Percentiles rank a stretch among this genome's conserved stretches.
These are phyloP conservation scores for Lasiosphaeria ovina DNA, from an alignment of 495 filamentous ascomycete species.

Conservation along the genomic window DNA sequence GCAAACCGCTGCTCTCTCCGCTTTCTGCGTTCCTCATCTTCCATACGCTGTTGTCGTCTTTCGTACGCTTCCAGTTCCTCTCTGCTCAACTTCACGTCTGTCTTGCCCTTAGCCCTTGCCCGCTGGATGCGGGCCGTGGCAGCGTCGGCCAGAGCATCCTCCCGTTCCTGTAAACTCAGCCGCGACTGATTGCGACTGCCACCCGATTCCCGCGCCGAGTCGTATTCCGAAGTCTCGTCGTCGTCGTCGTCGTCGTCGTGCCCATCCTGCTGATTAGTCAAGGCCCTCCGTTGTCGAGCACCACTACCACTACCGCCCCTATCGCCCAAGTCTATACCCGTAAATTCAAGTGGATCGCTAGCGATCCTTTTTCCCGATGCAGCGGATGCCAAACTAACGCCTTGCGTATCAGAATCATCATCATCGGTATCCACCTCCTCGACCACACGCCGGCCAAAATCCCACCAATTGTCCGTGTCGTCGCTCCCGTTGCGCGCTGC, in stretches of 20 bases:
- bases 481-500: conserved; percentile 57
- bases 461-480: conserved; percentile 43
- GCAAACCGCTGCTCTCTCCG: conserved; percentile 41
- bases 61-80: conserved; percentile 75
- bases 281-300: conserved; percentile 37
- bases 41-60: conserved; percentile 57
- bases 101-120: conserved; percentile 68
- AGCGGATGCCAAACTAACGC: conserved; percentile 50
- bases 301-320: conserved; percentile 47
- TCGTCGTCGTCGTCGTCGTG: conserved; percentile 40
- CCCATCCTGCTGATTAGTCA: conserved; percentile 48
- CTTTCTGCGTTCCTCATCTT: conserved; percentile 39
- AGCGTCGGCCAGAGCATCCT: conserved; percentile 69
- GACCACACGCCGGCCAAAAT: conserved; percentile 50
- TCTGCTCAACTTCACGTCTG: conserved; percentile 71
- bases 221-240: conserved; percentile 50
- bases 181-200: conserved; percentile 47
- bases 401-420: conserved; percentile 59
- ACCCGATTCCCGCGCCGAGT: conserved; percentile 54
- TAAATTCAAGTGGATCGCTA: conserved; percentile 62
- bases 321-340: conserved; percentile 55
- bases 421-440: conserved; percentile 69
- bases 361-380: conserved; percentile 41
- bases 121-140: conserved; percentile 74
- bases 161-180: conserved; percentile 55